Evolutionary conservation across 768 basidiomycete species (phyloP).

Genomic region (Solioccasus polychromus): DNA sequence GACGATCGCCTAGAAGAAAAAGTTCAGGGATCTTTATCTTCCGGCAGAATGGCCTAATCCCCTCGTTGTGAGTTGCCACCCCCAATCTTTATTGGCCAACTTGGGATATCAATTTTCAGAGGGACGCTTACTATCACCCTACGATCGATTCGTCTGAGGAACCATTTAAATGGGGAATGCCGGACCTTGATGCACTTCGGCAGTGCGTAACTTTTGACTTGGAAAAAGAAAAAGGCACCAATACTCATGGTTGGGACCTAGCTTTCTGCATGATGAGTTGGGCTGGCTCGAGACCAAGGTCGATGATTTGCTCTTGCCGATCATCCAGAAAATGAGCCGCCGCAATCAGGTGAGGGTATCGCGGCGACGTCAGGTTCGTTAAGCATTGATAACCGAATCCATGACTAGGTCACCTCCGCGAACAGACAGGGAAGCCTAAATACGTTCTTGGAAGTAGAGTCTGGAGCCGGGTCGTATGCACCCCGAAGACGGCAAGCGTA

Average conservation of each 20-base stretch:
- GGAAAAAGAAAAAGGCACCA: constrained; percentile 1
- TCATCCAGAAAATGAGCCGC: constrained; percentile 85
- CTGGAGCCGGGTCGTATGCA: constrained; percentile 65
- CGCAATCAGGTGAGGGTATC: constrained; percentile 59
- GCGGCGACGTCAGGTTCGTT: not conserved
- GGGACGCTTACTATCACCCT: constrained; percentile 92
- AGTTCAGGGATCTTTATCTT: constrained; percentile 80
- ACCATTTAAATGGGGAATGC: constrained; percentile 94
- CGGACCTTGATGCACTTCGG: constrained; percentile 92
- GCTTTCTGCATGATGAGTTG: constrained; percentile 74
- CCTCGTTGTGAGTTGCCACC: constrained; percentile 62
- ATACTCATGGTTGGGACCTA: constrained; percentile 28
- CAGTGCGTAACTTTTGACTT: constrained; percentile 46
- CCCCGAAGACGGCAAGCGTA: constrained; percentile 82
- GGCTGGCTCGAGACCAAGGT: constrained; percentile 82
- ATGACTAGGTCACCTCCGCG: constrained; percentile 49
- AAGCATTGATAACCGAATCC: constrained; percentile 1
- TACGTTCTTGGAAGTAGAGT: constrained; percentile 68
- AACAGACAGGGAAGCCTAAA: constrained; percentile 79
- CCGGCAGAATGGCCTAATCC: constrained; percentile 87
- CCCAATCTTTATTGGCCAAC: constrained; percentile 1
- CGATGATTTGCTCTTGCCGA: constrained; percentile 87
- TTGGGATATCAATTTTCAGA: constrained; percentile 39
- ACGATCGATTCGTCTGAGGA: constrained; percentile 89
- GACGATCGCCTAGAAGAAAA: too few species aligned